These are phyloP conservation scores for Candida railenensis DNA, from an alignment of 805 yeast species.

Conservation along the genomic window DNA sequence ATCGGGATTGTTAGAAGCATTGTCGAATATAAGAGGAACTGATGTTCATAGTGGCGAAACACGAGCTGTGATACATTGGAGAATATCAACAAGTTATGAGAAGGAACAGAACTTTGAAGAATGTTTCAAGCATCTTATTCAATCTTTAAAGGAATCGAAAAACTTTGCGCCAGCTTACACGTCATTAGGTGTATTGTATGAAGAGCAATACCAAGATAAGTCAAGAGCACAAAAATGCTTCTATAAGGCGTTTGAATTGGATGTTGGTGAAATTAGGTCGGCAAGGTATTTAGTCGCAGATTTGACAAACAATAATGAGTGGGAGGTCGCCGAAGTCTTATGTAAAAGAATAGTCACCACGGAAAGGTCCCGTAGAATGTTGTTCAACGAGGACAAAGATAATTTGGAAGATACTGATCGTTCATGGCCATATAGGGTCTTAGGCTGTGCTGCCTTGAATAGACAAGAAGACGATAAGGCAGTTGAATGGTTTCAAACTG, in stretches of 20 bases:
- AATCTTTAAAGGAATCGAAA: constrained; percentile 61
- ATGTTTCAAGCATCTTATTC: constrained; percentile 59
- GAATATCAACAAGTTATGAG: constrained; percentile 63
- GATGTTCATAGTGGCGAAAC: constrained; percentile 53
- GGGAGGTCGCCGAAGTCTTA: constrained; percentile 81
- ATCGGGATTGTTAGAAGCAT: constrained; percentile 42
- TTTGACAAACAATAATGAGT: constrained; percentile 67
- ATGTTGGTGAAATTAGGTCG: constrained; percentile 70
- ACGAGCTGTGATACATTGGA: constrained; percentile 66
- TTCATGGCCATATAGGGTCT: constrained; percentile 86
- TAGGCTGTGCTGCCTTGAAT: constrained; percentile 78
- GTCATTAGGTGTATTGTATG: constrained; percentile 73
- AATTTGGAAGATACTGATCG: constrained; percentile 19
- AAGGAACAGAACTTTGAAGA: constrained; percentile 26
- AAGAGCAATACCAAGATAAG: constrained; percentile 54
- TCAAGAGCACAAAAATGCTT: constrained; percentile 81
- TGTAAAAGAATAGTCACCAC: constrained; percentile 65
- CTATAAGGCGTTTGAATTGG: constrained; percentile 85
- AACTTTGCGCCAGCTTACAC: constrained; percentile 80
- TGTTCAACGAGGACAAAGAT: constrained; percentile 20
- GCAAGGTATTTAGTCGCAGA: constrained; percentile 70
- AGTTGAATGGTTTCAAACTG: constrained; percentile 84
- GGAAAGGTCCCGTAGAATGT: constrained; percentile 52
- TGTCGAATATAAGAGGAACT: constrained; percentile 45
- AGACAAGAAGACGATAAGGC: constrained; percentile 73